A percentile compares a stretch with the other conserved stretches of the same genome.
These are phyloP conservation scores for Moesziomyces parantarcticus DNA, from an alignment of 1,284 basidiomycete species.

Conservation along the genomic window DNA sequence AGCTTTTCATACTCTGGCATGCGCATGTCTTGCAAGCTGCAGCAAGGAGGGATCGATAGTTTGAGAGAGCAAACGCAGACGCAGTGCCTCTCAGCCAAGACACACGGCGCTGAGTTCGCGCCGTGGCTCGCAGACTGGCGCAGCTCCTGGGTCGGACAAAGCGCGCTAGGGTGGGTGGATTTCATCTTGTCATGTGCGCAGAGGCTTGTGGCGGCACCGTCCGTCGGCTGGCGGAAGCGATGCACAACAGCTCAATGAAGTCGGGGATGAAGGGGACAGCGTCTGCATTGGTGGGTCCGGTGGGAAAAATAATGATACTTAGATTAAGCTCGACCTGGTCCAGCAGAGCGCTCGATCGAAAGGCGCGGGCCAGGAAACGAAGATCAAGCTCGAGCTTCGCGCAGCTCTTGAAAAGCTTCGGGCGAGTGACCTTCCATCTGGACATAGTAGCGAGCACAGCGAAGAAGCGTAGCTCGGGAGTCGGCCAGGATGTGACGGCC, in stretches of 20 bases:
- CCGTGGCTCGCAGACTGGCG: background rate
- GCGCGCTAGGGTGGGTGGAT: conserved; percentile 6
- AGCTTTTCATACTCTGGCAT: background rate
- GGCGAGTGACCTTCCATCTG: conserved; percentile 28
- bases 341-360: conserved; percentile 4
- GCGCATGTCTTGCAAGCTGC: background rate
- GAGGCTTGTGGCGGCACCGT: background rate
- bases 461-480: conserved; percentile 23
- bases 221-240: background rate
- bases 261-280: conserved; percentile 2
- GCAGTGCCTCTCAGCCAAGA: too few species aligned
- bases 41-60: background rate
- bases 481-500: conserved; percentile 28
- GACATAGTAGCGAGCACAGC: conserved; percentile 32
- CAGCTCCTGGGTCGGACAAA: background rate
- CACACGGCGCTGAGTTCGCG: background rate
- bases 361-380: background rate
- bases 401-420: conserved; percentile 19
- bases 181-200: conserved; percentile 23
- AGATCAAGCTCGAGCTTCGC: conserved; percentile 13
- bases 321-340: conserved; percentile 11
- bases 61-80: background rate
- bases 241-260: conserved; percentile 8
- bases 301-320: background rate
- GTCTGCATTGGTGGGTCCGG: conserved; percentile 5